Evolutionary conservation across 1,284 basidiomycete genomes (phyloP).

Genomic region (Cryptococcus depauperatus): DNA sequence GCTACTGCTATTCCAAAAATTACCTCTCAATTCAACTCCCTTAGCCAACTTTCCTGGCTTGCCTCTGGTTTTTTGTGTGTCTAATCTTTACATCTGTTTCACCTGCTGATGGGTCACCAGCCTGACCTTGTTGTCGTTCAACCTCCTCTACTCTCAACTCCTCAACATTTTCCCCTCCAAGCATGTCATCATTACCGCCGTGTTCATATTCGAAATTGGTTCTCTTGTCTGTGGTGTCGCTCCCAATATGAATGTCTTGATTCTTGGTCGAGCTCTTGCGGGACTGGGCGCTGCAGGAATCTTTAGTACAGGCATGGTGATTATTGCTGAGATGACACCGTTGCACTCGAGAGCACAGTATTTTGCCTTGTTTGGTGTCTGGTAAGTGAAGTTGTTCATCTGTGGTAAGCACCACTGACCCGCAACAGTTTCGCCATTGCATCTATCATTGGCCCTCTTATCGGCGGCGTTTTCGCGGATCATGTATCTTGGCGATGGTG

Average conservation of each 20-base stretch:
- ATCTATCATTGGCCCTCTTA: slow-evolving; percentile 44
- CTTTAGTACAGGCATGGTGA: slow-evolving; percentile 44
- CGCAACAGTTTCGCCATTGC: slow-evolving; percentile 45
- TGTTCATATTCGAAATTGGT: slow-evolving; percentile 50
- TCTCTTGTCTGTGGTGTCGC: slow-evolving; percentile 52
- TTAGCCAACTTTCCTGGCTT: slow-evolving; percentile 46
- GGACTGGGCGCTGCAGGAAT: slow-evolving; percentile 51
- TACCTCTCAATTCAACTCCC: slow-evolving; percentile 44
- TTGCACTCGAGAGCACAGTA: slow-evolving; percentile 36
- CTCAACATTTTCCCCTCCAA: slow-evolving; percentile 45
- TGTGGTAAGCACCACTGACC: neutral
- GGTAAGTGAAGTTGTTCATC: slow-evolving; percentile 15
- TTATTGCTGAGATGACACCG: slow-evolving; percentile 38
- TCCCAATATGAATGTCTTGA: slow-evolving; percentile 46
- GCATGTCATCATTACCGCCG: slow-evolving; percentile 45
- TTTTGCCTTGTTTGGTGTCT: slow-evolving; percentile 32
- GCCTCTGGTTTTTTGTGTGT: slow-evolving; percentile 38
- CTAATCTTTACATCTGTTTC: no score
- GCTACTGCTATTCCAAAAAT: slow-evolving; percentile 45
- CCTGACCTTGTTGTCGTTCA: slow-evolving; percentile 44
- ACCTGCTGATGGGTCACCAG: slow-evolving; percentile 14
- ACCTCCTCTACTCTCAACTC: slow-evolving; percentile 44
- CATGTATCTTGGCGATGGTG: slow-evolving; percentile 20
- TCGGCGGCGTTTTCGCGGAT: slow-evolving; percentile 46
- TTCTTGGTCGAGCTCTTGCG: slow-evolving; percentile 49